Evolutionary conservation across 306 rosid genomes (phyloP), one percentile per base, ranked within the genome.

Genomic region (Cucumis melo): DNA sequence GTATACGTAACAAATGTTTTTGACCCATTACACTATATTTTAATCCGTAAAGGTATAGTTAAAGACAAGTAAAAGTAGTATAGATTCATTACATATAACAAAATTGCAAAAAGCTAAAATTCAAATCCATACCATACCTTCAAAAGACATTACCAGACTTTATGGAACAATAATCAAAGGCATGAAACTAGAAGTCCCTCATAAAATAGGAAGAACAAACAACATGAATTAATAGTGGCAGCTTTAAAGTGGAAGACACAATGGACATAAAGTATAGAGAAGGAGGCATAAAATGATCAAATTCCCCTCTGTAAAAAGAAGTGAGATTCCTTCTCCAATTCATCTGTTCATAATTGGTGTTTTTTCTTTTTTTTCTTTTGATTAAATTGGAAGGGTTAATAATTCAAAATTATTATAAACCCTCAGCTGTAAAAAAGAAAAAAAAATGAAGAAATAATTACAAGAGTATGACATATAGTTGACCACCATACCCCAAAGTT

Each of bases 321-420:
- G n/a, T 46, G 55, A 68, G 74, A 68, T 68, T 68, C 74, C 74
- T 41, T 68, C 53, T 42, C 56, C 74, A 68, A 42, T 42, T 42
- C 74, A 68, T 12, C 74, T 21, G 5, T 23, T 3, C 36, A 68
- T 68, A 11, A 68, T 27, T 68, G 74, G n/a, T 66, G 27, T 65
- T 65, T 24, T 59, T 13, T 42, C 3, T 2, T 46, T 2, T 46
- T 10, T 46, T 46, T 12, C 13, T 42, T 42, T 42, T 46, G 4
- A 32, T 16, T 36, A 5, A 7, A 5, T 64, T 64, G 48, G 48
- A 36, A 16, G 70, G 70, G 23, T 63, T 6, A 65, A 65, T 32
- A 32, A 38, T 38, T 27, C 13, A 65, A 51, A 51, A 51, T 51
- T 51, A 65, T 65, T 16, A 63, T 29, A 34, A 16, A 64, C 7